These are phyloP conservation scores for Eragrostis nindensis DNA, from an alignment of 176 grass and related monocot species.

Conservation along the genomic window DNA sequence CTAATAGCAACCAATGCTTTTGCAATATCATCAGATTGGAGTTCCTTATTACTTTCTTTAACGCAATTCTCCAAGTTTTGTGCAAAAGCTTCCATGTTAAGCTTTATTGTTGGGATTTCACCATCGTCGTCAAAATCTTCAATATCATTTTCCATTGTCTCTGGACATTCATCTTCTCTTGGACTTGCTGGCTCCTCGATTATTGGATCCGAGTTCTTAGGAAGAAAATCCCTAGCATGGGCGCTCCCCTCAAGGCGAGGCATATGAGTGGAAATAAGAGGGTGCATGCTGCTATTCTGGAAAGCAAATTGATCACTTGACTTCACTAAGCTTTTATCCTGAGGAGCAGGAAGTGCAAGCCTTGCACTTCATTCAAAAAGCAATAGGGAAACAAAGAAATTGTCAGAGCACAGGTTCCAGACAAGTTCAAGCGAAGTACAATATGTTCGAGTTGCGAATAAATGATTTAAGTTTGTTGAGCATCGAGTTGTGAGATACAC, in stretches of 20 bases:
- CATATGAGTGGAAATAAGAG: constrained; percentile 25
- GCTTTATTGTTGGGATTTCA: constrained; percentile 90
- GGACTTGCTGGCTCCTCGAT: constrained; percentile 91
- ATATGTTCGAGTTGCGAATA: constrained; percentile 11
- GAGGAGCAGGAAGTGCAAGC: constrained; percentile 78
- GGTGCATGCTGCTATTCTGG: constrained; percentile 41
- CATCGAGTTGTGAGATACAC: neutral
- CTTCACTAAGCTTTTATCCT: constrained; percentile 61
- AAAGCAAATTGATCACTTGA: constrained; percentile 39
- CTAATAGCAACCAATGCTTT: constrained; percentile 81
- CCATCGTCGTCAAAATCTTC: constrained; percentile 74
- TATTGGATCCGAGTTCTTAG: constrained; percentile 74
- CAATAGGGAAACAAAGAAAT: constrained; percentile 33
- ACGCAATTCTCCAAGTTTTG: constrained; percentile 76
- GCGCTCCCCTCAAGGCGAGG: constrained; percentile 43
- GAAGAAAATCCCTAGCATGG: constrained; percentile 31
- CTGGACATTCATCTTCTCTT: constrained; percentile 48
- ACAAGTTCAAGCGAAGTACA: constrained; percentile 1
- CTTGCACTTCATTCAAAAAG: constrained; percentile 58
- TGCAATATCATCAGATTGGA: constrained; percentile 72
- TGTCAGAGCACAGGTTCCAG: constrained; percentile 8
- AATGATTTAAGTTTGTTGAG: no score
- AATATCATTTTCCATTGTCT: constrained; percentile 56
- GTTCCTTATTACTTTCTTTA: constrained; percentile 63
- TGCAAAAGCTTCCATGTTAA: constrained; percentile 80